Base-by-base conservation (phyloP, 2,329 filamentous ascomycete species). In the Zymoseptoria pseudotritici region DNA sequence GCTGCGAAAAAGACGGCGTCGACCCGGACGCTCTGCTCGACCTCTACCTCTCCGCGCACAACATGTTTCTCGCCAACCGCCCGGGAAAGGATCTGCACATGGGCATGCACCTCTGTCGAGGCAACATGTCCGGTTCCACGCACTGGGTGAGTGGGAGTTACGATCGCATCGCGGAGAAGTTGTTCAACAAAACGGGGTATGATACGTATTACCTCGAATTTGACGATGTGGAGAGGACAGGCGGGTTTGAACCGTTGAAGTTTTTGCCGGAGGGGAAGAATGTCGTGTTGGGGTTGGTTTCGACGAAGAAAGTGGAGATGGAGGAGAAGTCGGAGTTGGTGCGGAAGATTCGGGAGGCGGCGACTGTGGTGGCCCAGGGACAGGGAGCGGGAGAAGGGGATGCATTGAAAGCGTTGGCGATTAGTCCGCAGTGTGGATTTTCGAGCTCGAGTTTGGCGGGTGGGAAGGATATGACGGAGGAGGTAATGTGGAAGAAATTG, bases 351-450 rank as follows among this genome's bases (percentile, higher is more conserved):
- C 6, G 58, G 24, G 59, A 65, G 49, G 70, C 71, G 36, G 68
- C 68, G 9, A 66, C 66, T 19, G 61, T 63, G 53, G 67, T 72
- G 36, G 66, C 69, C 7, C 65, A 67, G 55, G 71, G 66, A 2
- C 70, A 70, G 52, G 66, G 67, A 7, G 57, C 66, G 7, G 63
- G 52, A 21, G 56, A 51, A 51, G 62, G 69, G 55, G 60, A 70
- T 55, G 70, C 67, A 8, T 55, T 71, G 57, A 61, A 68, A 46
- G 61, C 62, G 50, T 64, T 72, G 53, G 69, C 66, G 8, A 58
- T 72, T 19, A 70, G 67, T 56, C 70, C 70, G 13, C 69, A 72
- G 54, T 72, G 70, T 65, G 70, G 70, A 4, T 72, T 72, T 55
- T 67, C 66, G 50, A 68, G 68, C 50, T 67, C 62, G 20, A 66